These are phyloP conservation scores for Areca catechu DNA, from an alignment of 176 grass and related monocot species.

Conservation along the genomic window DNA sequence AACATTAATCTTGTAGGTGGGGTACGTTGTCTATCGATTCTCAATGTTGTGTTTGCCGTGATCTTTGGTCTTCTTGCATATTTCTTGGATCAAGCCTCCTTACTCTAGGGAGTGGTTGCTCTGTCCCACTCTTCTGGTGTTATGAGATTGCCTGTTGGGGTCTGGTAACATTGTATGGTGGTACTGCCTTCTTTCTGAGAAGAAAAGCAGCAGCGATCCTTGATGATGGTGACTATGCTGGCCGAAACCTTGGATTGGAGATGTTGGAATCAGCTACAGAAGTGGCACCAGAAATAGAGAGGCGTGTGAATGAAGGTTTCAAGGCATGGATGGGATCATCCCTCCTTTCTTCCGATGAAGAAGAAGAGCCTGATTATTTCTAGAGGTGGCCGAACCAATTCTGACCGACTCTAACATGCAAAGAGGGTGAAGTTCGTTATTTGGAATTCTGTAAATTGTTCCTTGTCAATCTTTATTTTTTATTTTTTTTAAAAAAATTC, in stretches of 20 bases:
- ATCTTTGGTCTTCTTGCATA: slow-evolving; percentile 77
- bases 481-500: too few relatives aligned
- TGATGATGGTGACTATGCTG: slow-evolving; percentile 51
- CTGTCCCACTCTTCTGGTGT: slow-evolving; percentile 89
- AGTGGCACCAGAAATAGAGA: slow-evolving; percentile 63
- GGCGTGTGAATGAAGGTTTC: slow-evolving; percentile 72
- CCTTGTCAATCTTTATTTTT: too few relatives aligned
- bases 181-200: slow-evolving; percentile 69
- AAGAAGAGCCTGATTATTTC: slow-evolving; percentile 71
- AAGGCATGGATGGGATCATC: slow-evolving; percentile 95
- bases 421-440: slow-evolving; percentile 16
- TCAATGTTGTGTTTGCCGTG: slow-evolving; percentile 64
- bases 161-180: slow-evolving; percentile 68
- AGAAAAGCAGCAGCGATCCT: slow-evolving; percentile 66
- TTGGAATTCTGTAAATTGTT: too few relatives aligned
- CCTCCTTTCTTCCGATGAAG: slow-evolving; percentile 80
- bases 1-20: slow-evolving; percentile 46
- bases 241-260: slow-evolving; percentile 65
- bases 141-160: slow-evolving; percentile 88
- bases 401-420: slow-evolving; percentile 17
- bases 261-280: slow-evolving; percentile 58
- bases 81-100: slow-evolving; percentile 81
- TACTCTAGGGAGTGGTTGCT: slow-evolving; percentile 69
- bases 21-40: slow-evolving; percentile 64
- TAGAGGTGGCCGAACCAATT: slow-evolving; percentile 39